Evolutionary conservation across 768 basidiomycete species (phyloP), one percentile per base, ranked within the genome.

Genomic region (Tephrocybe sp.): DNA sequence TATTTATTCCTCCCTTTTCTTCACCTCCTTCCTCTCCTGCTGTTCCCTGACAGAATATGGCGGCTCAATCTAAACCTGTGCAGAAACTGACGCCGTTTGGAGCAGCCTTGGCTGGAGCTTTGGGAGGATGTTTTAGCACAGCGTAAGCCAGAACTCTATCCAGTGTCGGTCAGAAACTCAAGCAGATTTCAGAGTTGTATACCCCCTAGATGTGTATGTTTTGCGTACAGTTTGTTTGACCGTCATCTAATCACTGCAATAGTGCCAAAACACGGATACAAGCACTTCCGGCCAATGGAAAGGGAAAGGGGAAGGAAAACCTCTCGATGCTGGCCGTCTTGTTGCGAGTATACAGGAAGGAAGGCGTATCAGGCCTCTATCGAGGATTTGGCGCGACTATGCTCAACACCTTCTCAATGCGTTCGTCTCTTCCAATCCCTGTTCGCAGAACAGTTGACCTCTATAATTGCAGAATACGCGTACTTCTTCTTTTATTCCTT

Each of bases 401-500:
- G 96, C 73, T 98, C 59, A 98, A 97, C 69, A 97, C 93, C 1
- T 99, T 99, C 69, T 96, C 93, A 32, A 90, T 89, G 85, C 94
- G 96, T 94, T 63, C 63, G 92, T 81, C 20, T 18, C n/a, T 26
- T 38, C 30, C 33, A 18, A 48, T 56, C 14, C 14, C 4, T 21
- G 20, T 14, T 14, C 45, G 8, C 21, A 39, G 14, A 15, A 30
- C 21, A 18, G 18, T 46, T 53, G 45, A 60, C 57, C 4, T 18
- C 26, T 5, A 28, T 30, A 10, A 39, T 54, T 37, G 3, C 56
- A 97, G 95, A 97, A 83, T 98, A 95, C 65, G 96, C 97, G 21
- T 99, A 99, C 73, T 99, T 99, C 79, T 98, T 96, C 79, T 98
- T 97, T 75, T 98, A 98, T 68, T 90, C 94, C 18, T 77, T 93